phyloP scores from a whole-genome alignment of 768 basidiomycete species.

The Leccinum obscurum region DNA sequence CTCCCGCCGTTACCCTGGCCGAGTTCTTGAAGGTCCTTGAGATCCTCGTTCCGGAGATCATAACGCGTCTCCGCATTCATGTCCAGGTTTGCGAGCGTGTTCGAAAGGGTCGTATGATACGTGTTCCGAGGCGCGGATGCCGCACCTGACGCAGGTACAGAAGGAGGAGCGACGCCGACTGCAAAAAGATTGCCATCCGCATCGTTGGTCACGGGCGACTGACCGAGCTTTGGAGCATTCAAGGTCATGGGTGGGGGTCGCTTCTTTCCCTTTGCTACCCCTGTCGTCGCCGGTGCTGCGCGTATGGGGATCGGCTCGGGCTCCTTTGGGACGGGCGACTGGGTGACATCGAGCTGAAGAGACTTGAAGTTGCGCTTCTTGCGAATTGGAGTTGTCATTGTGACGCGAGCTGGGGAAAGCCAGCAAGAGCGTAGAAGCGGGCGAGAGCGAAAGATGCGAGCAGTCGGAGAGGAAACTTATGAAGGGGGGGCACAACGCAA shows the following conservation, averaged over 20 bases:
- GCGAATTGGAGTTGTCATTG: slow-evolving; percentile 64
- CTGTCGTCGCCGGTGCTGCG: slow-evolving; percentile 41
- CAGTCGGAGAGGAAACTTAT: slow-evolving; percentile 21
- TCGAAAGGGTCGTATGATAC: slow-evolving; percentile 78
- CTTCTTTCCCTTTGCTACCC: slow-evolving; percentile 55
- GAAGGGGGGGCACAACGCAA: slow-evolving; percentile 3
- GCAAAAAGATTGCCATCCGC: slow-evolving; percentile 47
- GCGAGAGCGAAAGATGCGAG: slow-evolving; percentile 13
- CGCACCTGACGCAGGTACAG: slow-evolving; percentile 53
- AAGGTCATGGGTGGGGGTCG: slow-evolving; percentile 83
- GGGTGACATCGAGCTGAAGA: slow-evolving; percentile 67
- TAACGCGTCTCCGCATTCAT: slow-evolving; percentile 83
- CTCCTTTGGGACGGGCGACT: slow-evolving; percentile 40
- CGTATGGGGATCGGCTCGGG: slow-evolving; percentile 47
- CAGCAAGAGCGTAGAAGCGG: not conserved
- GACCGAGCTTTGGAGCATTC: slow-evolving; percentile 65
- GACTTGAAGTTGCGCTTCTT: slow-evolving; percentile 94
- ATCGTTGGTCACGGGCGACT: slow-evolving; percentile 31
- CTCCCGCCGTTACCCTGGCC: slow-evolving; percentile 98
- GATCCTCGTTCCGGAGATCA: slow-evolving; percentile 84
- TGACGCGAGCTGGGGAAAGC: slow-evolving; percentile 4
- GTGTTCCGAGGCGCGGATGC: slow-evolving; percentile 62
- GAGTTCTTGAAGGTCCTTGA: slow-evolving; percentile 87
- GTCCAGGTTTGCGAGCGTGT: slow-evolving; percentile 83
- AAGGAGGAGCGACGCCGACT: slow-evolving; percentile 46